Evolutionary conservation across 192 early-diverging fungal species (phyloP).

Genomic region (Coemansia sp.): DNA sequence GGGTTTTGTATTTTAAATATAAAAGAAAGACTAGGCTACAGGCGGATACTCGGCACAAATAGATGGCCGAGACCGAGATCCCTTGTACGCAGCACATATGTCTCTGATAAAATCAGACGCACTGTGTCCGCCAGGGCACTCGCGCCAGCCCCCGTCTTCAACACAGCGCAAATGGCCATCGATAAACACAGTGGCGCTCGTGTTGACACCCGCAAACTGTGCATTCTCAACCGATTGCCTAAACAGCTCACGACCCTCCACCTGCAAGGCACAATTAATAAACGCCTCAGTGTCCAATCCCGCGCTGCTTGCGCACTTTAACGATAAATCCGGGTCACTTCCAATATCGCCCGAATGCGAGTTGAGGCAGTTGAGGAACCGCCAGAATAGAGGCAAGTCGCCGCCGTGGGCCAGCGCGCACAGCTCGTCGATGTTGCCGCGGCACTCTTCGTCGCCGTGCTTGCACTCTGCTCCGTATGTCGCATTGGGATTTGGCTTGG

Average conservation of each 20-base stretch:
- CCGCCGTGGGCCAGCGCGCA: conserved; percentile 36
- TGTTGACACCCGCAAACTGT: conserved; percentile 49
- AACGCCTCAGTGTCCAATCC: conserved; percentile 52
- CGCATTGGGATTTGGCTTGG: conserved; percentile 31
- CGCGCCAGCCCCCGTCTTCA: conserved; percentile 60
- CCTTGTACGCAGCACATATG: conserved; percentile 47
- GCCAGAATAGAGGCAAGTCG: conserved; percentile 39
- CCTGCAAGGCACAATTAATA: conserved; percentile 33
- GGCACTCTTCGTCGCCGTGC: conserved; percentile 58
- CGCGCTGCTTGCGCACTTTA: conserved; percentile 42
- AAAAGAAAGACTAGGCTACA: not conserved
- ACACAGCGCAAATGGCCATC: conserved; percentile 62
- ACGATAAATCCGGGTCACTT: conserved; percentile 17
- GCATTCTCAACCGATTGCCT: conserved; percentile 54
- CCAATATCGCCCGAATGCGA: conserved; percentile 22
- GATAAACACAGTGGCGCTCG: conserved; percentile 65
- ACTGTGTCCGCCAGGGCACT: conserved; percentile 31
- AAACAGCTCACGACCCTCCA: conserved; percentile 52
- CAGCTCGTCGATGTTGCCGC: conserved; percentile 54
- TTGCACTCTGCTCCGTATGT: conserved; percentile 46
- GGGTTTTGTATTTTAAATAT: not conserved
- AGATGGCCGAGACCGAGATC: conserved; percentile 26
- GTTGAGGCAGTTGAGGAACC: conserved; percentile 48
- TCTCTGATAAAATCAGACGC: conserved; percentile 49
- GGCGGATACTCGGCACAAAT: conserved; percentile 36